Evolutionary conservation across 2,329 filamentous ascomycete species (phyloP).

Genomic region (Coleophoma crateriformis): DNA sequence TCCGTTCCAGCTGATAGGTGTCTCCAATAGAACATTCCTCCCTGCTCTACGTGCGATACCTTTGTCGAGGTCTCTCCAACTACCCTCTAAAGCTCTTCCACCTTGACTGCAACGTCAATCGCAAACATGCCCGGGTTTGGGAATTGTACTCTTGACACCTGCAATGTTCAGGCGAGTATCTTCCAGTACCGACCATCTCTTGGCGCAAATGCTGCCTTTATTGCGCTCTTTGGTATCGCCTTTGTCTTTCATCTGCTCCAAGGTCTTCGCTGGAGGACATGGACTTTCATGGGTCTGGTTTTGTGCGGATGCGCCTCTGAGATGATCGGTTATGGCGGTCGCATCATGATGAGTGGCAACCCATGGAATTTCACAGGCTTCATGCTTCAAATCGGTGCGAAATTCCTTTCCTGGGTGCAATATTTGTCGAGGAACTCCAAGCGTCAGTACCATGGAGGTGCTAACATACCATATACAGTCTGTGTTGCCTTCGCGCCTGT

Average conservation of each 20-base stretch:
- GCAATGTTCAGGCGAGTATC: constrained; percentile 44
- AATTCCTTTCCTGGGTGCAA: no score
- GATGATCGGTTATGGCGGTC: constrained; percentile 47
- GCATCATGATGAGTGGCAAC: constrained; percentile 43
- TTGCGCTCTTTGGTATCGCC: constrained; percentile 39
- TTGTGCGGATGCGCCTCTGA: constrained; percentile 44
- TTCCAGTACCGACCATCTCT: constrained; percentile 48
- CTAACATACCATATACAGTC: no score
- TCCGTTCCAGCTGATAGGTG: no score
- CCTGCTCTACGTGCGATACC: no score
- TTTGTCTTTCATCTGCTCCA: constrained; percentile 30
- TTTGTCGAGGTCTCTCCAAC: no score
- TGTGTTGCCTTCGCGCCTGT: no score
- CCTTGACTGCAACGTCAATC: no score
- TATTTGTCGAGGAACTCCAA: no score
- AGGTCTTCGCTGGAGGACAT: constrained; percentile 44
- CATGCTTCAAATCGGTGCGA: constrained; percentile 43
- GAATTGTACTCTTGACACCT: constrained; percentile 16
- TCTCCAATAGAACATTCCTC: no score
- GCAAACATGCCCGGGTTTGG: no score
- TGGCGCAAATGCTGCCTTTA: constrained; percentile 48
- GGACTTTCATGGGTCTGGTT: constrained; percentile 43
- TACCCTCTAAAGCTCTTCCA: no score
- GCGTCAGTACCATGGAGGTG: no score
- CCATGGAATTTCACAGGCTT: constrained; percentile 47